A percentile compares a stretch with the other conserved stretches of the same genome.
phyloP scores from a whole-genome alignment of 176 grass and related monocot species.

The Ampelocalamus luodianensis region DNA sequence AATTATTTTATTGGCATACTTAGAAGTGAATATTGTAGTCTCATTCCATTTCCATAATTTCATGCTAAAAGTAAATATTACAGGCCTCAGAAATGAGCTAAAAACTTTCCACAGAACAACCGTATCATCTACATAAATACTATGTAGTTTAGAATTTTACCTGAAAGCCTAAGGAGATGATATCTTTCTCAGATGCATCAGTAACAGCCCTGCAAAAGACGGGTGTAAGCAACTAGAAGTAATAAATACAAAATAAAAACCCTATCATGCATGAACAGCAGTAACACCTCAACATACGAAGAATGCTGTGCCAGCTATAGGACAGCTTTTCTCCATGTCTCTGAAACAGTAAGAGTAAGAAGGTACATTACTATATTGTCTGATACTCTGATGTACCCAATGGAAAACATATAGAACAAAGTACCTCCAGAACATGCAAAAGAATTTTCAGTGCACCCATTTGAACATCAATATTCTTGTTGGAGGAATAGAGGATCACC shows the following conservation, averaged over 20 bases:
- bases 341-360: constrained; percentile 59
- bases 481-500: constrained; percentile 76
- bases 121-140: constrained; percentile 29
- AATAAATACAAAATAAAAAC: constrained; percentile 42
- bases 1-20: constrained; percentile 12
- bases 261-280: constrained; percentile 40
- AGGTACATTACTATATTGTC: constrained; percentile 18
- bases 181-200: constrained; percentile 81
- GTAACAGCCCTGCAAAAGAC: constrained; percentile 73
- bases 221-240: constrained; percentile 40
- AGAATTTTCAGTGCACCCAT: constrained; percentile 86
- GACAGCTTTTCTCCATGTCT: constrained; percentile 95
- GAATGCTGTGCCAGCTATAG: constrained; percentile 84
- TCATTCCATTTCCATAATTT: constrained; percentile 14
- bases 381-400: constrained; percentile 30
- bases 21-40: constrained; percentile 25
- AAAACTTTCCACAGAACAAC: constrained; percentile 4
- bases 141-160: constrained; percentile 53
- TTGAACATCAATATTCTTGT: constrained; percentile 87
- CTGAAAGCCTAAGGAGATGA: constrained; percentile 96
- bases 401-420: constrained; percentile 34
- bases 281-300: constrained; percentile 90
- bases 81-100: constrained; percentile 3
- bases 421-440: constrained; percentile 98
- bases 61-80: not conserved